Percentiles rank a stretch among this genome's conserved stretches.
phyloP scores from a whole-genome alignment of 108 stramenopile genomes.

The Conticribra weissflogii region DNA sequence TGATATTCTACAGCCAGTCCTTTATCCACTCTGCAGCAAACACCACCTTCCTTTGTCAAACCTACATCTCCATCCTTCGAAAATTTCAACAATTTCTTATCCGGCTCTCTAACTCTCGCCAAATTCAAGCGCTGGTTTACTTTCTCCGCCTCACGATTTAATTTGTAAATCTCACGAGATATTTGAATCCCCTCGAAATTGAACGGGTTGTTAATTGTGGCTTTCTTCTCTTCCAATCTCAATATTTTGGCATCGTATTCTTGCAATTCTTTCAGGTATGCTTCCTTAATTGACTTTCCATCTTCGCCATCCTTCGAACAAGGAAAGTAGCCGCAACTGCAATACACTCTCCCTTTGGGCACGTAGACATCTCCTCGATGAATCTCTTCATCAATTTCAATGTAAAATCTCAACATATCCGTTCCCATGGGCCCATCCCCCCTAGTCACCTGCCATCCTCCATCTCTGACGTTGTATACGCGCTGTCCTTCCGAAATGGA shows the following conservation, averaged over 20 bases:
- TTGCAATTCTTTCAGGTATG: constrained; percentile 49
- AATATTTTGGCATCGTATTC: constrained; percentile 41
- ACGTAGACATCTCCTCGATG: constrained; percentile 60
- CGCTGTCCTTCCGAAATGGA: constrained; percentile 54
- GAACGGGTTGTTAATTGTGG: constrained; percentile 50
- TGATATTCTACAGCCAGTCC: constrained; percentile 75
- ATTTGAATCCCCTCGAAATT: constrained; percentile 52
- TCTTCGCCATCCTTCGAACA: constrained; percentile 18
- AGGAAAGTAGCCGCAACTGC: constrained; percentile 82
- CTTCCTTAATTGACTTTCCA: constrained; percentile 39
- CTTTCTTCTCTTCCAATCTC: constrained; percentile 39
- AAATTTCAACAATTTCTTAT: constrained; percentile 54
- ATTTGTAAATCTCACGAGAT: constrained; percentile 37
- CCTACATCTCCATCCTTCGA: constrained; percentile 65
- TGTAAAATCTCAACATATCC: constrained; percentile 67
- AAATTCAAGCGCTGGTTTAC: constrained; percentile 32
- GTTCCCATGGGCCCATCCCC: constrained; percentile 75
- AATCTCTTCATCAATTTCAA: constrained; percentile 66
- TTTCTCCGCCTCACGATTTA: constrained; percentile 29
- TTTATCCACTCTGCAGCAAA: constrained; percentile 73
- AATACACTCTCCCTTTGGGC: constrained; percentile 74
- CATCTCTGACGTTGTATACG: constrained; percentile 48
- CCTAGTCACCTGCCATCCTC: constrained; percentile 68
- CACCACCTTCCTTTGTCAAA: constrained; percentile 78
- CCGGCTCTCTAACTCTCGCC: constrained; percentile 59